Evolutionary conservation across 306 rosid species (phyloP).

Genomic region (Cucumis melo): DNA sequence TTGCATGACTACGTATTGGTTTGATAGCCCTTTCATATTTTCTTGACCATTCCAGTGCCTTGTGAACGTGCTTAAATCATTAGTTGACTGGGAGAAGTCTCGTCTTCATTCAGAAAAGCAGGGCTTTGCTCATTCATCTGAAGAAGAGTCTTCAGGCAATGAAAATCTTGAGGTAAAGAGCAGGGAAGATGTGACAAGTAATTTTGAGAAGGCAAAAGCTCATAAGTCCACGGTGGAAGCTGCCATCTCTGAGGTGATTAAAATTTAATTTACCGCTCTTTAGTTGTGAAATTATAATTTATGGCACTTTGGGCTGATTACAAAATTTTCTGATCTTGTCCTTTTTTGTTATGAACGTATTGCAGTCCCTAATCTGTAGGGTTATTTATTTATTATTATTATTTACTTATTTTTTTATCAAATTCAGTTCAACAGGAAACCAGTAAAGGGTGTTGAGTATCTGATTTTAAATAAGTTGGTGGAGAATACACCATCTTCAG

Average conservation of each 20-base stretch:
- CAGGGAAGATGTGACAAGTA: slow-evolving; percentile 53
- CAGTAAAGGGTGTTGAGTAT: slow-evolving; percentile 72
- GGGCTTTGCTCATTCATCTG: slow-evolving; percentile 19
- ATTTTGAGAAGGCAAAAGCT: slow-evolving; percentile 94
- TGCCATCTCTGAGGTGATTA: slow-evolving; percentile 63
- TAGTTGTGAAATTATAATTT: slow-evolving; percentile 9
- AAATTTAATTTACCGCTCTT: slow-evolving; percentile 6
- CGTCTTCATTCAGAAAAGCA: slow-evolving; percentile 43
- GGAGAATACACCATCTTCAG: slow-evolving; percentile 72
- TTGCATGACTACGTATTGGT: background rate
- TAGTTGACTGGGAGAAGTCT: slow-evolving; percentile 91
- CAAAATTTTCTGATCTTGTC: background rate
- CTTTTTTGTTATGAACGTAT: slow-evolving; percentile 10
- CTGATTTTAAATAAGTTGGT: slow-evolving; percentile 78
- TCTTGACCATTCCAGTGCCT: slow-evolving; percentile 59
- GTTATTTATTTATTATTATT: no score
- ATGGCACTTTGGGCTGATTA: background rate
- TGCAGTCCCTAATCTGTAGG: slow-evolving; percentile 28
- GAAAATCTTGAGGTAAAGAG: slow-evolving; percentile 58
- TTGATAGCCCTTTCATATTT: slow-evolving; percentile 3
- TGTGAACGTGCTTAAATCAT: slow-evolving; percentile 87
- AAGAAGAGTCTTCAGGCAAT: slow-evolving; percentile 44
- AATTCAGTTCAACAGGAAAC: slow-evolving; percentile 89
- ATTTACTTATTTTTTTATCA: slow-evolving; percentile 7
- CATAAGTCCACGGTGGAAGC: slow-evolving; percentile 97